These are phyloP conservation scores for Binderoboletus segoi DNA, from an alignment of 1,284 basidiomycete genomes.

Conservation along the genomic window DNA sequence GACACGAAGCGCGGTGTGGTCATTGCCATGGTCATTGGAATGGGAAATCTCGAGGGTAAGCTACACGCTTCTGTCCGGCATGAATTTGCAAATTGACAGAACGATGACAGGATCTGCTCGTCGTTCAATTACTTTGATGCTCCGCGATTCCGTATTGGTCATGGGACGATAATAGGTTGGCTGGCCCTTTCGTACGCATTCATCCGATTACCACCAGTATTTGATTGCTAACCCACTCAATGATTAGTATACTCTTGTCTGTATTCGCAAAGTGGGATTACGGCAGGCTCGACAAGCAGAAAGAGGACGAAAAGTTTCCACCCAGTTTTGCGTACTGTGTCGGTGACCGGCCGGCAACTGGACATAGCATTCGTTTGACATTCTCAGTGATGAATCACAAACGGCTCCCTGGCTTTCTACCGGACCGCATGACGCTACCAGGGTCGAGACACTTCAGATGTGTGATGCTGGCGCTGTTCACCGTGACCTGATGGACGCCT, in stretches of 20 bases:
- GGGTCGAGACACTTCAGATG: too few relatives aligned
- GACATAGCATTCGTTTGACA: too few relatives aligned
- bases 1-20: neutral
- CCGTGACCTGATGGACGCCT: too few relatives aligned
- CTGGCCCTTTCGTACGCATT: constrained; percentile 24
- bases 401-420: too few relatives aligned
- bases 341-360: too few relatives aligned
- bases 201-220: neutral
- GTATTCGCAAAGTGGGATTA: neutral
- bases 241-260: constrained; percentile 15
- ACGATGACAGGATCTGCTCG: constrained; percentile 36
- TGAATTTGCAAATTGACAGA: neutral
- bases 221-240: neutral
- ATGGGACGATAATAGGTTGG: neutral
- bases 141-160: neutral
- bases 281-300: neutral
- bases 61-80: neutral
- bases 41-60: constrained; percentile 53
- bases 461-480: too few relatives aligned
- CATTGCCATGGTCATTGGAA: constrained; percentile 42
- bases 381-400: too few relatives aligned
- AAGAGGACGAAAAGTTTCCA: too few relatives aligned
- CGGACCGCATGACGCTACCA: too few relatives aligned
- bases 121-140: constrained; percentile 30
- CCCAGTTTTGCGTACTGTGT: too few relatives aligned